These are phyloP conservation scores for Pseudisothecium myosuroides DNA, from an alignment of 225 moss, liverwort and hornwort genomes.

Conservation along the genomic window DNA sequence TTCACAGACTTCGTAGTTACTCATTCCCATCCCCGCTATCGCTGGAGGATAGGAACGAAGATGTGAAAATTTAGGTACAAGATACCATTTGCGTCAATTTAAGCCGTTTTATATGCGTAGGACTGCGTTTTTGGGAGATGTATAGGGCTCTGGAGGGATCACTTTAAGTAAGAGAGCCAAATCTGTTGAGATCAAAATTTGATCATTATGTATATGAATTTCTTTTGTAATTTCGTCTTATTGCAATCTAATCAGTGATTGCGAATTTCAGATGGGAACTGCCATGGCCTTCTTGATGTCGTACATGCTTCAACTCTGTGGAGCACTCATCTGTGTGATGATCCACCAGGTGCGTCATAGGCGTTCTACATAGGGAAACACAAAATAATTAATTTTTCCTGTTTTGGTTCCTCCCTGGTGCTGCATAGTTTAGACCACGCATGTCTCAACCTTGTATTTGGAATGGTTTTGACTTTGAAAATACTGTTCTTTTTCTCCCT, in stretches of 20 bases:
- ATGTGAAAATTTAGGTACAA: not conserved
- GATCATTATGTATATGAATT: not conserved
- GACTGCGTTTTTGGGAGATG: not conserved
- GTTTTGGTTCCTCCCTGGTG: not conserved
- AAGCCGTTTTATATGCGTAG: not conserved
- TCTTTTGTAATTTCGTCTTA: not conserved
- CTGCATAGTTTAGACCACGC: not conserved
- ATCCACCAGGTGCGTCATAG: slow-evolving; percentile 38
- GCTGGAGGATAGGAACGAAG: not conserved
- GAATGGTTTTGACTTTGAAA: not conserved
- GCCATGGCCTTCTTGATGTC: slow-evolving; percentile 46
- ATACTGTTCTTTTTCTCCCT: not conserved
- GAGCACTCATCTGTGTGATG: slow-evolving; percentile 59
- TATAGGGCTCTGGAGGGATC: not conserved
- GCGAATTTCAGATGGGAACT: slow-evolving; percentile 23
- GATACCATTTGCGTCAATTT: not conserved
- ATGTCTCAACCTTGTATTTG: not conserved
- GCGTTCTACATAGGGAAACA: not conserved
- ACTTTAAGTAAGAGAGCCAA: not conserved
- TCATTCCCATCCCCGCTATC: not conserved
- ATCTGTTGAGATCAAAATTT: not conserved
- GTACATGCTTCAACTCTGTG: slow-evolving; percentile 49
- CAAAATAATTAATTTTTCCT: not conserved
- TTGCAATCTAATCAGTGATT: not conserved
- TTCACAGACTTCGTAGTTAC: not conserved